Evolutionary conservation across 768 basidiomycete genomes (phyloP).

Genomic region (Tulasnella sp.): DNA sequence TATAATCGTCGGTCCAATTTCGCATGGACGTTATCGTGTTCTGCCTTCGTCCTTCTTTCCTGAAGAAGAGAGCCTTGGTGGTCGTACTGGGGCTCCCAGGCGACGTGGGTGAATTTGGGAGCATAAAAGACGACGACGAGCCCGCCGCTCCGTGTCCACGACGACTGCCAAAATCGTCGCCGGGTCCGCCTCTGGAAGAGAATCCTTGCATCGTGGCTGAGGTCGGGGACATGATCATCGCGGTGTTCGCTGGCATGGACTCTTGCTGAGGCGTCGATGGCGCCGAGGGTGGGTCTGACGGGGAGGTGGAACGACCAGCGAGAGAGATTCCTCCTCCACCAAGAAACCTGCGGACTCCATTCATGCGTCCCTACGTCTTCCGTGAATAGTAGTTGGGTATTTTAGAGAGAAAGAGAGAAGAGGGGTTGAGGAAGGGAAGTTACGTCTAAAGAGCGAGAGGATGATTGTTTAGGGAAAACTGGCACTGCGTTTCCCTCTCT

Average conservation of each 20-base stretch:
- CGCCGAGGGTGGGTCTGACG: neutral
- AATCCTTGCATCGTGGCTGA: neutral
- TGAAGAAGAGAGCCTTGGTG: constrained; percentile 24
- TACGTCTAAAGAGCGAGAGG: neutral
- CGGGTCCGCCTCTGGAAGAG: neutral
- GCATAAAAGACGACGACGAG: neutral
- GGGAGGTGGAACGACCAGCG: constrained; percentile 18
- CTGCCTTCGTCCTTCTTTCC: constrained; percentile 1
- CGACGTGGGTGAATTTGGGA: constrained; percentile 15
- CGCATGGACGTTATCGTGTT: neutral
- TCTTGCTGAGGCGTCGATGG: neutral
- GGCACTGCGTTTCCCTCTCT: neutral
- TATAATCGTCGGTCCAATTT: constrained; percentile 3
- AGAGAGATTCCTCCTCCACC: constrained; percentile 22
- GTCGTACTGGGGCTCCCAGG: constrained; percentile 22
- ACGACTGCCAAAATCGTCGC: neutral
- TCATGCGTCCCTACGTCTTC: constrained; percentile 17
- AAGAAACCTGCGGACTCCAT: constrained; percentile 24
- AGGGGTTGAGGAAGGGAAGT: neutral
- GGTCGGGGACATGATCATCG: constrained; percentile 11
- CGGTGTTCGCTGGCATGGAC: constrained; percentile 5
- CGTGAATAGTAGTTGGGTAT: constrained; percentile 12
- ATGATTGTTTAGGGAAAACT: neutral
- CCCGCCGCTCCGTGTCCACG: neutral
- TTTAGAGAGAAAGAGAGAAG: neutral